These are phyloP conservation scores for Escovopsis weberi DNA, from an alignment of 2,329 filamentous ascomycete genomes.

Conservation along the genomic window DNA sequence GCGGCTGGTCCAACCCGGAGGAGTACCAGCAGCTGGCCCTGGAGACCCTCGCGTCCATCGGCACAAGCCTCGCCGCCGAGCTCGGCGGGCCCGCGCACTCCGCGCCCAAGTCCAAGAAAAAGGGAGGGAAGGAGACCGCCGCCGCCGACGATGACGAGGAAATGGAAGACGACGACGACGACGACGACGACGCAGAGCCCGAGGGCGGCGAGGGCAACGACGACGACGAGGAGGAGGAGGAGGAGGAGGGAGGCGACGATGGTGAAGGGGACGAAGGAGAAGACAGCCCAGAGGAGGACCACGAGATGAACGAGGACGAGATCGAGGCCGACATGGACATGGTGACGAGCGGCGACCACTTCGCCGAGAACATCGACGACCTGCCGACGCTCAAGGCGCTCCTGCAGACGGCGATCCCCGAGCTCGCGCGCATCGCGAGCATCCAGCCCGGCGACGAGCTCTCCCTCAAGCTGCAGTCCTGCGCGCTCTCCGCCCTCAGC, in stretches of 20 bases:
- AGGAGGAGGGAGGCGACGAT: constrained; percentile 15
- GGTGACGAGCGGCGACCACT: constrained; percentile 37
- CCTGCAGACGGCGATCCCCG: constrained; percentile 20
- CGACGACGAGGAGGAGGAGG: constrained; percentile 22
- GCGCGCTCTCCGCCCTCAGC: constrained; percentile 46
- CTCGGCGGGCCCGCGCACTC: constrained; percentile 19
- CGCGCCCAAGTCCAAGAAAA: not conserved
- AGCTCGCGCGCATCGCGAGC: constrained; percentile 33
- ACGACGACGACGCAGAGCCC: constrained; percentile 19
- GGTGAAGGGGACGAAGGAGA: constrained; percentile 21
- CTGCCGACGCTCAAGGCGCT: constrained; percentile 36
- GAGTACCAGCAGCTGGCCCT: constrained; percentile 41
- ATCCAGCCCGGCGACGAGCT: constrained; percentile 26
- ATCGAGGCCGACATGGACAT: constrained; percentile 51
- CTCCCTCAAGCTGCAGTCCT: constrained; percentile 30
- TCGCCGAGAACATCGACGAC: constrained; percentile 31
- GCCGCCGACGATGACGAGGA: constrained; percentile 17
- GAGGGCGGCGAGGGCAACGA: constrained; percentile 17
- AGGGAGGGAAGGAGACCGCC: too few relatives aligned
- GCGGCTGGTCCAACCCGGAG: constrained; percentile 24
- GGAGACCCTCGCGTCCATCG: constrained; percentile 50
- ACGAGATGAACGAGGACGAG: constrained; percentile 42
- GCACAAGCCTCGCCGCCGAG: constrained; percentile 40
- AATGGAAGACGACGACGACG: constrained; percentile 20
- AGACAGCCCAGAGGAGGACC: constrained; percentile 27